Conservation (phyloP, 1,284 basidiomycete species). For the Trametes polyzona region DNA sequence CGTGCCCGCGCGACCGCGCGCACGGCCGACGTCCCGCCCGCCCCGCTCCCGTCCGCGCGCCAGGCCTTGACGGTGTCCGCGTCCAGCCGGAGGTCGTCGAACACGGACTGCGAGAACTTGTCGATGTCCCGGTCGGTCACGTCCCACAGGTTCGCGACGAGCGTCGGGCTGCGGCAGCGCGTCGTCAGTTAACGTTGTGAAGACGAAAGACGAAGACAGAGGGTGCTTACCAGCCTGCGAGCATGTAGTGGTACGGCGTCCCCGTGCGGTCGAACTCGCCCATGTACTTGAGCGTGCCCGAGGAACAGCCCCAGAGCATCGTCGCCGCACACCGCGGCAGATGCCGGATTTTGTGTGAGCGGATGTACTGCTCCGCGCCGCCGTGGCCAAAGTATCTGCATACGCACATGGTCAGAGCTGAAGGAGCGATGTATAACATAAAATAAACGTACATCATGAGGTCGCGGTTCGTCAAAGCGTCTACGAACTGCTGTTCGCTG, state of each 20-base stretch:
- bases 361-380: constrained; percentile 93
- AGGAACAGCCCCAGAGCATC: constrained; percentile 99
- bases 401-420: constrained; percentile 7
- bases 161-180: constrained; percentile 67
- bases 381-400: constrained; percentile 95
- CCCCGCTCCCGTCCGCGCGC: constrained; percentile 23
- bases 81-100: constrained; percentile 72
- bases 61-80: constrained; percentile 39
- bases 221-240: constrained; percentile 96
- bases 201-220: constrained; percentile 22
- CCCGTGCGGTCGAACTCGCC: constrained; percentile 93
- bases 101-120: constrained; percentile 85
- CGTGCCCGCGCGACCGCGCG: constrained; percentile 83
- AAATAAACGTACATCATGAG: constrained; percentile 80
- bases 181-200: neutral
- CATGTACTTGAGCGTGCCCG: constrained; percentile 85
- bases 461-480: constrained; percentile 74
- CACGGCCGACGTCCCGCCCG: constrained; percentile 57
- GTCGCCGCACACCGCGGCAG: constrained; percentile 86
- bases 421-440: neutral
- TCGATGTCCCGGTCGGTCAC: constrained; percentile 98
- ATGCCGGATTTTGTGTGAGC: constrained; percentile 82
- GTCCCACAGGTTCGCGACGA: constrained; percentile 97
- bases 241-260: constrained; percentile 92
- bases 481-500: constrained; percentile 79